These are phyloP conservation scores for Boletus sensibilis DNA, from an alignment of 768 basidiomycete species.

Conservation along the genomic window DNA sequence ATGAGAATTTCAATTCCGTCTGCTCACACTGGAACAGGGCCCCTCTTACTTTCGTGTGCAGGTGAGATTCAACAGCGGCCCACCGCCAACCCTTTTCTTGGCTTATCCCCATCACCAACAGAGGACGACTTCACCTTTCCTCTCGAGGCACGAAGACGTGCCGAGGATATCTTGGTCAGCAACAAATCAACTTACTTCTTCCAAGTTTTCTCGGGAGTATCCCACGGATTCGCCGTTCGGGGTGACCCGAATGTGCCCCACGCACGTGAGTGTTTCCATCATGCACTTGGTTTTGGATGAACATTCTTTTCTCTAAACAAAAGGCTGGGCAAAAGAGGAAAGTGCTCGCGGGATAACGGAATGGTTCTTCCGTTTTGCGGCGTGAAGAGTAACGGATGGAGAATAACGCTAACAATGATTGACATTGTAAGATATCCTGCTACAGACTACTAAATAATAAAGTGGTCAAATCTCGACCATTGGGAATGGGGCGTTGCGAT, in stretches of 20 bases:
- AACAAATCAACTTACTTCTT: constrained; percentile 50
- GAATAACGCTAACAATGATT: neutral
- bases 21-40: constrained; percentile 13
- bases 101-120: constrained; percentile 14
- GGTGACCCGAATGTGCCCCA: constrained; percentile 18
- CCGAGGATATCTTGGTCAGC: constrained; percentile 53
- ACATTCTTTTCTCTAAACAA: neutral
- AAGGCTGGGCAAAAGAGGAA: constrained; percentile 61
- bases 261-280: constrained; percentile 14
- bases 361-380: constrained; percentile 48
- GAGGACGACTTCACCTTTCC: constrained; percentile 56
- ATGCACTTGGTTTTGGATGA: neutral
- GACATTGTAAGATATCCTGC: neutral
- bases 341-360: constrained; percentile 47
- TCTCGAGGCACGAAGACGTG: constrained; percentile 47
- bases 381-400: neutral
- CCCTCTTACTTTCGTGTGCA: constrained; percentile 28
- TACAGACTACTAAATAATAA: neutral
- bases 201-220: constrained; percentile 51
- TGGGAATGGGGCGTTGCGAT: neutral
- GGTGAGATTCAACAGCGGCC: constrained; percentile 11
- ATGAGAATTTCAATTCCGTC: neutral
- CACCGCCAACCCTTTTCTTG: neutral
- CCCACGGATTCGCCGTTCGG: constrained; percentile 30
- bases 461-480: neutral